These are phyloP conservation scores for Gynostemma pentaphyllum DNA, from an alignment of 306 rosid genomes.

Conservation along the genomic window DNA sequence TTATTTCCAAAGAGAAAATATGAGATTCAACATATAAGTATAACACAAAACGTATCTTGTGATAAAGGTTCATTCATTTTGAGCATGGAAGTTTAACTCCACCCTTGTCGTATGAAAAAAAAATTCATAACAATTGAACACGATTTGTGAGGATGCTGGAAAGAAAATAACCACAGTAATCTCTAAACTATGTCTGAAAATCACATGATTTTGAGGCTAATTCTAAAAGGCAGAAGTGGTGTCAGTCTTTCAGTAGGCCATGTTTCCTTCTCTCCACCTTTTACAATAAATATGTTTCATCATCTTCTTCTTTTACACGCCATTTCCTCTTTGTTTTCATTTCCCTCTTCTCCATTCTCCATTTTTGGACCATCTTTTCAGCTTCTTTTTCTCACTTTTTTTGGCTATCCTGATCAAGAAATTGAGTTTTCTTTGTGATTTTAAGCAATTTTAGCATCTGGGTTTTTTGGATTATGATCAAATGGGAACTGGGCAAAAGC, in stretches of 20 bases:
- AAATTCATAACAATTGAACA: no score
- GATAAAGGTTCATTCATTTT: no score
- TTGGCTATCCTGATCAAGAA: not conserved
- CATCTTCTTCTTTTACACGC: not conserved
- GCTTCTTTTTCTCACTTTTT: not conserved
- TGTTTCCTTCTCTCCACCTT: conserved; percentile 20
- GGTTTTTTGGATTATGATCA: conserved; percentile 12
- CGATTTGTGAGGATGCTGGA: no score
- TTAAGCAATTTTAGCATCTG: conserved; percentile 11
- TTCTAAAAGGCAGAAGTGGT: no score
- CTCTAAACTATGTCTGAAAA: not conserved
- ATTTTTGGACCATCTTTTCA: not conserved
- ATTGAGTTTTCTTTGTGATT: not conserved
- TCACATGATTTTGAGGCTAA: not conserved
- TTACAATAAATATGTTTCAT: conserved; percentile 26
- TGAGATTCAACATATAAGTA: no score
- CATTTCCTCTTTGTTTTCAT: not conserved
- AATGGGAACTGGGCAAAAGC: conserved; percentile 45
- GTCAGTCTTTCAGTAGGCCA: conserved; percentile 20
- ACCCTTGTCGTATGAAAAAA: no score
- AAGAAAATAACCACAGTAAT: not conserved
- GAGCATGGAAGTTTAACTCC: no score
- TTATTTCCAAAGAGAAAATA: no score
- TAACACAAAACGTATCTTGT: no score
- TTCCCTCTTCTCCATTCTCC: not conserved